Percentiles rank a stretch among this genome's conserved stretches.
phyloP scores from a whole-genome alignment of 2,329 filamentous ascomycete species.

The Ophiostoma sp. region DNA sequence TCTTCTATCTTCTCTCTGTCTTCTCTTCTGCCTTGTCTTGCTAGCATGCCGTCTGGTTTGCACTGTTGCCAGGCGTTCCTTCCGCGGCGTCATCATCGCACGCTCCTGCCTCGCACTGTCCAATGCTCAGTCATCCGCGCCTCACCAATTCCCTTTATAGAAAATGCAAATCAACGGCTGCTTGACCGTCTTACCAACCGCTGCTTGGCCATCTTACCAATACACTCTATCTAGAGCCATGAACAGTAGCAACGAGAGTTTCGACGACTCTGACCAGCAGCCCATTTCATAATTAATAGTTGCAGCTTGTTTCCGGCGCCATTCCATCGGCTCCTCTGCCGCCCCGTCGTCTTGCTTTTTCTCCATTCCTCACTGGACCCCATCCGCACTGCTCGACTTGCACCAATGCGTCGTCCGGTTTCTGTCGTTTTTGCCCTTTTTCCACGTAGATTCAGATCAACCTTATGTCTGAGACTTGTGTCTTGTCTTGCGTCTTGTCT shows the following conservation, averaged over 20 bases:
- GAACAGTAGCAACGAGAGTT: no score
- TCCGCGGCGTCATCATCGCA: not conserved
- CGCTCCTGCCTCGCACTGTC: no score
- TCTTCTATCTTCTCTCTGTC: not conserved
- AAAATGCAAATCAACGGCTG: no score
- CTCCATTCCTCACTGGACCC: slow-evolving; percentile 2
- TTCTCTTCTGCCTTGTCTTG: no score
- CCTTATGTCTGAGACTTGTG: not conserved
- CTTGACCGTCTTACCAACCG: no score
- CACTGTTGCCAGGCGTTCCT: not conserved
- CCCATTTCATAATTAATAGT: no score
- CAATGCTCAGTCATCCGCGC: no score
- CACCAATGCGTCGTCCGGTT: not conserved
- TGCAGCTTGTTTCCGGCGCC: not conserved
- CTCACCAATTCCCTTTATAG: no score
- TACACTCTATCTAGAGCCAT: no score
- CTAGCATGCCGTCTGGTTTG: not conserved
- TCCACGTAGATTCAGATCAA: not conserved
- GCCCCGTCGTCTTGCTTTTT: slow-evolving; percentile 2
- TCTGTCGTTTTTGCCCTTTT: not conserved
- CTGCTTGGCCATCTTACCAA: no score
- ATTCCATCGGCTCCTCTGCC: not conserved
- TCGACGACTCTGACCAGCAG: no score
- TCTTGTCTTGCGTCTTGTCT: not conserved
- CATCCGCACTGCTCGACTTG: not conserved